These are phyloP conservation scores for Ascochyta lentis DNA, from an alignment of 2,329 filamentous ascomycete genomes.

Conservation along the genomic window DNA sequence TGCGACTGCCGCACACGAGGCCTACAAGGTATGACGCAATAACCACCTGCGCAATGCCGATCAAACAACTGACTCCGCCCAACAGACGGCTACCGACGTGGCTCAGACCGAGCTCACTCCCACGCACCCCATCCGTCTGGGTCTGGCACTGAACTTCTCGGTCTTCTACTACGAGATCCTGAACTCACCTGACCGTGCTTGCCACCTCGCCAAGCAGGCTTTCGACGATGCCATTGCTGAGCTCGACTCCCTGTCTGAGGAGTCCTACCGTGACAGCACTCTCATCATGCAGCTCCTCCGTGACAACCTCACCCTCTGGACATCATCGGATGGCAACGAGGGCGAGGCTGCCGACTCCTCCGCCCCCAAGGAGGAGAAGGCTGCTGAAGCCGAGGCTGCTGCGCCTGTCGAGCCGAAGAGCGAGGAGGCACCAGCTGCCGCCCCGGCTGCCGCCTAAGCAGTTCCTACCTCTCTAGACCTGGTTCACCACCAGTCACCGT, in stretches of 20 bases:
- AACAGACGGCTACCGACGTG: slow-evolving; percentile 92
- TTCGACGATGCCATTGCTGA: slow-evolving; percentile 99
- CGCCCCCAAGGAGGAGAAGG: slow-evolving; percentile 69
- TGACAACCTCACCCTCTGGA: slow-evolving; percentile 98
- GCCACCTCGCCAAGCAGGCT: slow-evolving; percentile 98
- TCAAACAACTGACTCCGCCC: slow-evolving; percentile 28
- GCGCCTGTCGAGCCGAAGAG: slow-evolving; percentile 49
- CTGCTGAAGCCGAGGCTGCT: slow-evolving; percentile 56
- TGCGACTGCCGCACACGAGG: slow-evolving; percentile 87
- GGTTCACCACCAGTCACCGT: slow-evolving; percentile 42
- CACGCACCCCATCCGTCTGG: slow-evolving; percentile 97
- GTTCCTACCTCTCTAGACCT: slow-evolving; percentile 40
- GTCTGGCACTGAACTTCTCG: slow-evolving; percentile 97
- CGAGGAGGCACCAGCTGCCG: slow-evolving; percentile 44
- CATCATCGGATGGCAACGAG: slow-evolving; percentile 88
- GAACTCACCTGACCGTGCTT: slow-evolving; percentile 96
- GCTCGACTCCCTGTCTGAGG: slow-evolving; percentile 96
- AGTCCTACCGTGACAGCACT: slow-evolving; percentile 98
- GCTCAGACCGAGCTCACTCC: slow-evolving; percentile 97
- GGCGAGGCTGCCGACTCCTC: slow-evolving; percentile 67
- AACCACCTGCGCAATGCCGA: slow-evolving; percentile 3
- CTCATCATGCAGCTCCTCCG: slow-evolving; percentile 99
- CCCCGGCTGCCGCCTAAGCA: slow-evolving; percentile 45
- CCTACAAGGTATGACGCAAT: slow-evolving; percentile 83
- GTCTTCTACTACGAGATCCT: slow-evolving; percentile 99